Conservation (phyloP, 169 alveolate species). For the Cryptosporidium ubiquitum region DNA sequence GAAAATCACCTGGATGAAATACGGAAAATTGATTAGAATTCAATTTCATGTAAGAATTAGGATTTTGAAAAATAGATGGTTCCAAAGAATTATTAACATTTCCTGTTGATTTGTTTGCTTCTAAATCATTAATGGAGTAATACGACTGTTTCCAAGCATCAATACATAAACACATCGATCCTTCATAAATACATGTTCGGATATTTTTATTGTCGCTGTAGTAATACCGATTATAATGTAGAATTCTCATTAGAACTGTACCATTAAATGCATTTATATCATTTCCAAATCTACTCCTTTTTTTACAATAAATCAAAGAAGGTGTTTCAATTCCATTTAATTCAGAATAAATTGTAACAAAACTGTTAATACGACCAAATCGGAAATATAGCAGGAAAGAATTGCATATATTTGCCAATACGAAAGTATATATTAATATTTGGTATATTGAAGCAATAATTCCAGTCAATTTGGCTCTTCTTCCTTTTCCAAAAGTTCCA, state of each 20-base stretch:
- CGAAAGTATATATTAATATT: slow-evolving; percentile 29
- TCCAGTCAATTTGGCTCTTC: slow-evolving; percentile 55
- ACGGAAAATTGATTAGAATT: not conserved
- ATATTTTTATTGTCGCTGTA: slow-evolving; percentile 35
- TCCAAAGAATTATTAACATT: not conserved
- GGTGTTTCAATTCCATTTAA: slow-evolving; percentile 59
- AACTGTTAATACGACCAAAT: slow-evolving; percentile 63
- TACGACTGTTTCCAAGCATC: slow-evolving; percentile 55
- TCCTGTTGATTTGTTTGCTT: not conserved
- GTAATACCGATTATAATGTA: slow-evolving; percentile 24
- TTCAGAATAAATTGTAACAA: slow-evolving; percentile 69
- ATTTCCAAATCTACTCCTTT: slow-evolving; percentile 15
- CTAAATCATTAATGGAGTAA: not conserved
- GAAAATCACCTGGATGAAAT: slow-evolving; percentile 63
- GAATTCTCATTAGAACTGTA: slow-evolving; percentile 18
- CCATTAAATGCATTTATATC: slow-evolving; percentile 9
- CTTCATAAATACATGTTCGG: slow-evolving; percentile 43
- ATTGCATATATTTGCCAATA: slow-evolving; percentile 46
- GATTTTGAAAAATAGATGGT: not conserved
- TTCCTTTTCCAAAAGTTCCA: slow-evolving; percentile 66
- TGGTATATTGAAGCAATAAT: slow-evolving; percentile 56
- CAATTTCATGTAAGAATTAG: not conserved
- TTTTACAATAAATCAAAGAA: slow-evolving; percentile 32
- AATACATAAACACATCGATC: slow-evolving; percentile 28
- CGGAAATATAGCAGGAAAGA: slow-evolving; percentile 54